phyloP scores from a whole-genome alignment of 768 basidiomycete genomes.

The Russula foetens region DNA sequence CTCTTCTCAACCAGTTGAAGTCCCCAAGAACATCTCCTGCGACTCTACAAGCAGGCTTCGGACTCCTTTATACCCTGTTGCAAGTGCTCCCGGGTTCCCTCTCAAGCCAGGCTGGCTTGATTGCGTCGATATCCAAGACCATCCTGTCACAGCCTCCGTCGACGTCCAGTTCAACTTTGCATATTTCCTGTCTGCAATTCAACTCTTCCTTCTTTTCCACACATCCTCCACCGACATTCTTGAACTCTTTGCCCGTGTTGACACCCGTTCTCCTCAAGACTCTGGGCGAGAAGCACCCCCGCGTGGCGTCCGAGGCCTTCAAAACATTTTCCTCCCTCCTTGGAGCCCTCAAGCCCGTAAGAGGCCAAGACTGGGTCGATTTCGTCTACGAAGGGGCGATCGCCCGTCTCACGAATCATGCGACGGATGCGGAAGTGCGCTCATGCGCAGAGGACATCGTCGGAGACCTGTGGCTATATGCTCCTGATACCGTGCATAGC shows the following conservation, averaged over 20 bases:
- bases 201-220: conserved; percentile 74
- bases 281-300: conserved; percentile 77
- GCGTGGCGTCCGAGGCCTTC: conserved; percentile 84
- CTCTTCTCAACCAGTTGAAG: conserved; percentile 79
- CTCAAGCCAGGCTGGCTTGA: conserved; percentile 52
- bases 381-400: conserved; percentile 69
- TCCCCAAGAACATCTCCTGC: conserved; percentile 66
- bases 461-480: conserved; percentile 82
- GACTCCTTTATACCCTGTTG: conserved; percentile 65
- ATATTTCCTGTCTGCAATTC: conserved; percentile 81
- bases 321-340: conserved; percentile 79
- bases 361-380: conserved; percentile 57
- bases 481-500: conserved; percentile 57
- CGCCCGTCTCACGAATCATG: conserved; percentile 59
- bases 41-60: conserved; percentile 82
- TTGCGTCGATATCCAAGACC: conserved; percentile 55
- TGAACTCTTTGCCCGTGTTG: conserved; percentile 51
- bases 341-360: conserved; percentile 63
- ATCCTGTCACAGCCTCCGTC: conserved; percentile 61
- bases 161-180: conserved; percentile 73
- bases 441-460: conserved; percentile 73
- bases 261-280: conserved; percentile 70
- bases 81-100: conserved; percentile 79
- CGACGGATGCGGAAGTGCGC: conserved; percentile 90
- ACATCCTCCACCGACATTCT: conserved; percentile 54